Base-by-base conservation (phyloP, 306 rosid genomes). In the Fragaria iinumae region DNA sequence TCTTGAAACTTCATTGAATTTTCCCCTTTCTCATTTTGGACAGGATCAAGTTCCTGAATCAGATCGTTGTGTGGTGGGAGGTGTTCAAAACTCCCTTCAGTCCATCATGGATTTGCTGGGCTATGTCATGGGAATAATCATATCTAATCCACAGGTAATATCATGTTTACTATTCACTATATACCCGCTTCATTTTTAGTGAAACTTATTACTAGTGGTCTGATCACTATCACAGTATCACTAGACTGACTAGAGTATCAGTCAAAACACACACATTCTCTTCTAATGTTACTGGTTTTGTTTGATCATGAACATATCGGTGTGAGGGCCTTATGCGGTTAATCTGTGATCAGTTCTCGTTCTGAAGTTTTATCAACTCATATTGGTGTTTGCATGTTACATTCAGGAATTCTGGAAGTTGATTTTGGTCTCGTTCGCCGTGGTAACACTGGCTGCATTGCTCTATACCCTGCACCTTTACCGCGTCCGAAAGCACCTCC, bases 11-110 rank as follows among this genome's bases (percentile, higher is more conserved):
- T 32, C 2, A 63, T 14, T 29, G 43, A 29, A 1, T 32, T 63
- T 29, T 16, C 71, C 3, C 11, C 2, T 3, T 25, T 43, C 49
- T 69, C 55, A 64, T 77, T 79, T 43, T 41, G 34, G 20, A 73
- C 48, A 92, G 97, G 97, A 89, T 72, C 85, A 60, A 72, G 97
- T 92, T 16, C 80, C 91, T 20, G 97, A 89, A 84, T 60, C 91
- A 0, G 97, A 92, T 76, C 97, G 97, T 23, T 74, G 92, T 77
- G 82, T 88, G 12, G 91, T 95, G 76, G 98, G 98, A 79, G 97
- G 98, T 1, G 91, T 89, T 77, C 98, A 92, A 82, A 95, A 50
- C 75, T 90, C 97, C 38, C 91, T 95, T 76, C 98, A 92, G 67
- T 89, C 98, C 12, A 71, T 57, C 50, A 84, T 92, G 96, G 97